Evolutionary conservation across 768 basidiomycete genomes (phyloP), one percentile per base, ranked within the genome.

Genomic region (Tulasnella sp.): DNA sequence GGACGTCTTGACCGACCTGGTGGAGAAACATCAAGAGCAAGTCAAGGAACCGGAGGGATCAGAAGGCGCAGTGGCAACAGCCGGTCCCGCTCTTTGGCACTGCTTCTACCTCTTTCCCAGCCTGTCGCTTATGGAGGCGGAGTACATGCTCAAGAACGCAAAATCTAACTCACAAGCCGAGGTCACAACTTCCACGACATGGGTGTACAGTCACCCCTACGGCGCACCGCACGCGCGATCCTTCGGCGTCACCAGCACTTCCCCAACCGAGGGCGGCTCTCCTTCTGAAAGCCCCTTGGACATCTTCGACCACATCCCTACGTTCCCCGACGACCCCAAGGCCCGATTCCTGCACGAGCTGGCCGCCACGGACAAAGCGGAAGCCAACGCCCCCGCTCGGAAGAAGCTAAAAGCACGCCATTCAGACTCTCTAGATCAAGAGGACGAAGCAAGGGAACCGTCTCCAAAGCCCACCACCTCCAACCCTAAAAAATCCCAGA

Each of bases 321-420:
- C 90, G 78, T 95, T 99, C 83, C 94, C 96, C n/a, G 98, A 99
- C 83, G 96, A 98, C 85, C 97, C 98, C 9, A 98, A 99, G 85
- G 91, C 94, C 78, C 90, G 98, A 24, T 98, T 98, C 84, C 85
- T 99, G 84, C 93, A 94, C 84, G 96, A 98, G 85, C 91, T 98
- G 75, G 94, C 92, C 58, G 91, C 90, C 81, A 93, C 90, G 48
- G 58, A 48, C 77, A 78, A 78, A 72, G 40, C 31, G 42, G 74
- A 79, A 8, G 74, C 36, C 76, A 48, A 44, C 40, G 56, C 3
- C 42, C 79, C 73, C 19, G 80, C 74, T 1, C 80, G 40, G 56
- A 76, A 74, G 18, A 79, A 82, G 77, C 68, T 44, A 1, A 52
- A 56, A 10, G 52, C 81, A 75, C 73, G 46, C 7, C 31, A 48